Conservation (phyloP, 495 filamentous ascomycete species). For the Lichenothelia convexa region DNA sequence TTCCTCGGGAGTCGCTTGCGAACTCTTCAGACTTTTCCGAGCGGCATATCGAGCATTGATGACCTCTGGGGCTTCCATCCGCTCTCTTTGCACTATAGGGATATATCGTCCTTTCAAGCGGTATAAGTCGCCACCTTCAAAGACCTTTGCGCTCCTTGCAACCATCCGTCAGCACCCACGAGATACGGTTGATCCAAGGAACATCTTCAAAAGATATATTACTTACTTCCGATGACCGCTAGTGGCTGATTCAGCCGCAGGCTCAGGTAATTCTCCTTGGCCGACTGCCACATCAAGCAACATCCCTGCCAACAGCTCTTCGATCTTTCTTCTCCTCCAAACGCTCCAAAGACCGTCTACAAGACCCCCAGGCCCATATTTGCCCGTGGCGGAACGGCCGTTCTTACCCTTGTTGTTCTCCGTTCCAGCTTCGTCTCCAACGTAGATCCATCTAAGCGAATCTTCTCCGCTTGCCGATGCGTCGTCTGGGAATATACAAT, state of each 20-base stretch:
- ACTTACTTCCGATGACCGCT: too few species aligned
- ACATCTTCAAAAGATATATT: too few species aligned
- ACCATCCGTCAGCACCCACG: constrained; percentile 11
- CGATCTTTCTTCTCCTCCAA: constrained; percentile 75
- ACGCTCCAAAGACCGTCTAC: constrained; percentile 57
- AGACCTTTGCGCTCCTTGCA: constrained; percentile 37
- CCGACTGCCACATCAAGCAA: constrained; percentile 43
- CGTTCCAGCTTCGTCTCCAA: constrained; percentile 36
- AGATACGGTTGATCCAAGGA: constrained; percentile 11
- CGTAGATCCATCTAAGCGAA: constrained; percentile 61
- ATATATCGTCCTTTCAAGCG: constrained; percentile 47
- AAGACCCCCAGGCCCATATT: constrained; percentile 47
- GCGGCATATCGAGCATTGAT: constrained; percentile 62
- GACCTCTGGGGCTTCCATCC: constrained; percentile 45
- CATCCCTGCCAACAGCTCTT: constrained; percentile 57
- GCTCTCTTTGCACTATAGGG: constrained; percentile 45
- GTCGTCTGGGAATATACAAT: constrained; percentile 68
- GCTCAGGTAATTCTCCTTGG: constrained; percentile 31
- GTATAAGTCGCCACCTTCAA: constrained; percentile 47
- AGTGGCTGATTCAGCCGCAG: too few species aligned
- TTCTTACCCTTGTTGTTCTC: constrained; percentile 12
- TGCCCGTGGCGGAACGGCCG: constrained; percentile 24
- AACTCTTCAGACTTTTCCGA: constrained; percentile 39
- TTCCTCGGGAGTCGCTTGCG: too few species aligned
- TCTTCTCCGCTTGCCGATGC: constrained; percentile 33